Conservation (phyloP, 1,284 basidiomycete genomes). For the Fomitiporia mediterranea region DNA sequence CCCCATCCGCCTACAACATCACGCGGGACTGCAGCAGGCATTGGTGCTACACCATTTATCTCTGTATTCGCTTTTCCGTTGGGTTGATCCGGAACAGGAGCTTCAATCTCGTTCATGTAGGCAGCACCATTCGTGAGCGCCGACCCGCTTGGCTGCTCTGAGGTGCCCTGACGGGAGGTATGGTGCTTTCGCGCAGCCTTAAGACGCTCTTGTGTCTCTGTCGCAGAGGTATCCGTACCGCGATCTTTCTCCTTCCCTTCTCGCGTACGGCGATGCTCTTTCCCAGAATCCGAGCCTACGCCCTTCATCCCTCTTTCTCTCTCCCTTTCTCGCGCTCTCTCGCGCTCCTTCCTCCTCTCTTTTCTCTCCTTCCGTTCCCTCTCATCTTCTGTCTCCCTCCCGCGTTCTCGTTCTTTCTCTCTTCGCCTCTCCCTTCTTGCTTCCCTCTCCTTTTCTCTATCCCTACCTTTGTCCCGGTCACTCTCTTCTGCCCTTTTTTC, state of each 20-base stretch:
- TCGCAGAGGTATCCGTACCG: conserved; percentile 17
- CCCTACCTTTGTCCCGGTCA: neutral
- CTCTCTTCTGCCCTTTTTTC: neutral
- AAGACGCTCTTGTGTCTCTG: conserved; percentile 16
- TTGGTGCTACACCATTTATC: neutral
- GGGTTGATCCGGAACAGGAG: neutral
- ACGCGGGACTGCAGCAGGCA: neutral
- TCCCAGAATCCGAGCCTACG: neutral
- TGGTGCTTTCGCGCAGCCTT: neutral
- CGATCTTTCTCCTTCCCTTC: neutral
- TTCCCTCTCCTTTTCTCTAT: neutral
- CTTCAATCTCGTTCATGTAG: neutral
- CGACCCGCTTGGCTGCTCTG: neutral
- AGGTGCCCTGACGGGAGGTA: neutral
- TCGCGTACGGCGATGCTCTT: conserved; percentile 2
- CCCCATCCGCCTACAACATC: conserved; percentile 18
- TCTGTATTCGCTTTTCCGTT: neutral
- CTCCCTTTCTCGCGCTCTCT: conserved; percentile 1
- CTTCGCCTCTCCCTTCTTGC: neutral
- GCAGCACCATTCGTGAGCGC: neutral
- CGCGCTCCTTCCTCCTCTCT: conserved; percentile 2
- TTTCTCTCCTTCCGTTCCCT: neutral
- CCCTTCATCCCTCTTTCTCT: neutral
- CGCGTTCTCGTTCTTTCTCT: conserved; percentile 1
- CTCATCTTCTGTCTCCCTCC: neutral